Conservation (phyloP, 2,329 filamentous ascomycete species). For the Saccharata proteae region DNA sequence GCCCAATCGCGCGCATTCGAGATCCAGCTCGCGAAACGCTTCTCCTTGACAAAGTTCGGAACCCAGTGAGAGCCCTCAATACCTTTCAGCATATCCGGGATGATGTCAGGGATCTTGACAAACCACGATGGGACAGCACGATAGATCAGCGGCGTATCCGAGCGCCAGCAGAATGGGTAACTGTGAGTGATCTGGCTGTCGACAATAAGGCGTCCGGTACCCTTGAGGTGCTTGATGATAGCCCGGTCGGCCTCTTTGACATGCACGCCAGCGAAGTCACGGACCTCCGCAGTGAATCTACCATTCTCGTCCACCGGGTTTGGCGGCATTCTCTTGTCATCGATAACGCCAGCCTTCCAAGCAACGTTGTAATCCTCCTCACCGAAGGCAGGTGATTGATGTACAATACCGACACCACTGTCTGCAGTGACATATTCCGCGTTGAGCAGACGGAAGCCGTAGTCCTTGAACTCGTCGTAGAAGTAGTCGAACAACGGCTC, state of each 20-base stretch:
- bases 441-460: conserved; percentile 70
- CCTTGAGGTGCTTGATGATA: conserved; percentile 82
- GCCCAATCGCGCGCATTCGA: conserved; percentile 89
- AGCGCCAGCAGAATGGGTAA: conserved; percentile 87
- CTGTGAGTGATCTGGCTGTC: conserved; percentile 84
- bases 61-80: conserved; percentile 89
- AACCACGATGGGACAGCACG: conserved; percentile 91
- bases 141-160: conserved; percentile 91
- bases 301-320: conserved; percentile 83
- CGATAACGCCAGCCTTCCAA: conserved; percentile 64
- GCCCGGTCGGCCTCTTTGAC: conserved; percentile 87
- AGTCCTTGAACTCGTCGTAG: conserved; percentile 75
- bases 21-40: conserved; percentile 86
- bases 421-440: conserved; percentile 80
- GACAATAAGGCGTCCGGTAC: conserved; percentile 61
- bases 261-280: conserved; percentile 73
- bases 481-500: conserved; percentile 84
- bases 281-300: conserved; percentile 63
- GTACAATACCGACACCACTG: conserved; percentile 86
- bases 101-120: conserved; percentile 70
- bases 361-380: conserved; percentile 91
- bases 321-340: conserved; percentile 63
- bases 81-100: conserved; percentile 81
- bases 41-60: conserved; percentile 79
- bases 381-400: conserved; percentile 87